These are phyloP conservation scores for Nasturtium officinale DNA, from an alignment of 345 rosid genomes.

Conservation along the genomic window DNA sequence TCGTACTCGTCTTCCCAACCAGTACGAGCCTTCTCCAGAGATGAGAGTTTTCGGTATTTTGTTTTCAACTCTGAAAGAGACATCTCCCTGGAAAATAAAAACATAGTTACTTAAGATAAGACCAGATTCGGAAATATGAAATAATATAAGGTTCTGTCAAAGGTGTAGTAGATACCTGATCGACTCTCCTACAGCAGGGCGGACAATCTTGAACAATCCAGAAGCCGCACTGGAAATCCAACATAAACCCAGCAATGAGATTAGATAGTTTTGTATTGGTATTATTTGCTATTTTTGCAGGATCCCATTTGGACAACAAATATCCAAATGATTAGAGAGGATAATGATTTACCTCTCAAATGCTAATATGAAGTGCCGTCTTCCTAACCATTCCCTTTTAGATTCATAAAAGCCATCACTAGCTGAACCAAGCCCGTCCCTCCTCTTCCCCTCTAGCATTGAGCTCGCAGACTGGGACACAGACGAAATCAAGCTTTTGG, in stretches of 20 bases:
- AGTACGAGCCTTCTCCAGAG: constrained; percentile 68
- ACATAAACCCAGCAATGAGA: constrained; percentile 30
- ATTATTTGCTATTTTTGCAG: neutral
- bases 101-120: constrained; percentile 16
- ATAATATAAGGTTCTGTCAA: constrained; percentile 5
- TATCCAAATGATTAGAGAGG: constrained; percentile 13
- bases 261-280: neutral
- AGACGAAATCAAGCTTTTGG: constrained; percentile 25
- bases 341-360: constrained; percentile 74
- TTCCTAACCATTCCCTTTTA: constrained; percentile 96
- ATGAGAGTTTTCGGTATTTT: constrained; percentile 75
- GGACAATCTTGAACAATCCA: constrained; percentile 81
- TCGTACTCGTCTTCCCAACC: constrained; percentile 99
- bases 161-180: constrained; percentile 57
- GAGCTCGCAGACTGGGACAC: constrained; percentile 69
- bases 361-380: constrained; percentile 84
- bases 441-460: constrained; percentile 74
- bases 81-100: constrained; percentile 70
- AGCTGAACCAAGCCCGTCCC: constrained; percentile 79
- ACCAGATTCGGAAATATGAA: constrained; percentile 14
- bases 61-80: constrained; percentile 71
- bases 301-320: neutral
- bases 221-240: constrained; percentile 66
- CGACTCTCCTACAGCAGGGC: constrained; percentile 96
- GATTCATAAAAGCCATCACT: constrained; percentile 96